Base-by-base conservation (phyloP, 805 yeast species). In the Cyberlindnera xylosilytica region DNA sequence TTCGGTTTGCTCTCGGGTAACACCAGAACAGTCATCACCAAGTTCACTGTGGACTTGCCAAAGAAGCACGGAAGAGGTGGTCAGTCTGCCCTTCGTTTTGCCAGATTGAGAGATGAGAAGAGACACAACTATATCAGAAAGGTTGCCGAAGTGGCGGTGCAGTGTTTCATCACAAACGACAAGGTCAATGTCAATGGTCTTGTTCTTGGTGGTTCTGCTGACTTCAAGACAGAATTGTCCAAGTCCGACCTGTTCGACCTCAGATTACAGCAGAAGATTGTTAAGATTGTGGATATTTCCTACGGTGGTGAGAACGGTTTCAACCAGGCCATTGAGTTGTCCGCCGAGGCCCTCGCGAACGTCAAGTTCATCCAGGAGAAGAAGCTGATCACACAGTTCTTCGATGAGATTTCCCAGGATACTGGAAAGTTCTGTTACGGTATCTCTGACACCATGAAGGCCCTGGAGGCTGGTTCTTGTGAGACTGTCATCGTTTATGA, bases 1-100 rank as follows among this genome's bases (percentile, higher is more conserved):
- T 93, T 93, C 57, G 99, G 99, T 69, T 77, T 95, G 16, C 80
- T 93, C 42, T 81, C 95, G 34, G 99, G 99, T 65, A 93, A 93
- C 72, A 90, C 96, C 36, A 84, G 99, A 74, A 97, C 93, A 50
- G 87, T 93, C 34, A 74, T 93, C 61, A 96, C 91, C 69, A 93
- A 93, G 69, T 93, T 93, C 70, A 85, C 89, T 2, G 99, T 93
- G 43, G 99, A 93, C 68, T 75, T 93, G 58, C 99, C 99, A 58
- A 93, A 93, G 75, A 93, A 93, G 87, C 99, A 93, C 76, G 99
- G 99, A 61, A 86, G 99, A 78, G 99, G 99, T 86, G 99, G 99
- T 84, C 99, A 93, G 74, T 93, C 99, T 50, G 99, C 99, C 34
- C 65, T 93, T 56, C 98, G 99, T 87, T 93, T 93, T 75, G 83